Conservation (phyloP, 2,329 filamentous ascomycete genomes). For the Diaporthe ilicicola region DNA sequence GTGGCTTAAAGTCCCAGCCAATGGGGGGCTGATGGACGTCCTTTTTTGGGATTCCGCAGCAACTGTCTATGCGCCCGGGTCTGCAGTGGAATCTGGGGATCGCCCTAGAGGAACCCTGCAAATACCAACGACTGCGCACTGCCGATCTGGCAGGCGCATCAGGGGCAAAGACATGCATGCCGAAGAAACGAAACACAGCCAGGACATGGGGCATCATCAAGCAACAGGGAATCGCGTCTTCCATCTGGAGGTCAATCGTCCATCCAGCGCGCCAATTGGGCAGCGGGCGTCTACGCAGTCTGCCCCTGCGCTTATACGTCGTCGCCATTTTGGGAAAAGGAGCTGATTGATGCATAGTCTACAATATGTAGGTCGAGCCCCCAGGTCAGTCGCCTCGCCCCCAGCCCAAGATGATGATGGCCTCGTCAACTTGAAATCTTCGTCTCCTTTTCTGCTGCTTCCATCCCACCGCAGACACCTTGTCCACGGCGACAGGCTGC, state of each 20-base stretch:
- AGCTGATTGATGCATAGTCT: neutral
- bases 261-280: slow-evolving; percentile 1
- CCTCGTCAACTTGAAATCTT: neutral
- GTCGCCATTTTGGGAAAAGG: neutral
- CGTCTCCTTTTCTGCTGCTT: neutral
- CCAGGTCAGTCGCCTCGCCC: neutral
- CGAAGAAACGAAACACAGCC: slow-evolving; percentile 28
- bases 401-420: neutral
- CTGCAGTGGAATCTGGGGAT: slow-evolving; percentile 18
- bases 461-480: neutral
- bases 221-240: neutral
- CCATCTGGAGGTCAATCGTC: neutral
- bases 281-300: neutral
- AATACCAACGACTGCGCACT: slow-evolving; percentile 1
- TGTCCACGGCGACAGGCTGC: neutral
- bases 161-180: slow-evolving; percentile 21
- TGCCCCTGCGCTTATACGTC: neutral
- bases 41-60: slow-evolving; percentile 7
- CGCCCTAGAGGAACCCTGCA: slow-evolving; percentile 25
- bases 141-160: slow-evolving; percentile 24
- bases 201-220: slow-evolving; percentile 5
- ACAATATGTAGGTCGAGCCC: neutral
- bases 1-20: slow-evolving; percentile 15
- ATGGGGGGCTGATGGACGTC: slow-evolving; percentile 13
- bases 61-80: neutral